A percentile compares a stretch with the other conserved stretches of the same genome.
Conservation (phyloP, 148 eudicot species). For the Polygonum aviculare region DNA sequence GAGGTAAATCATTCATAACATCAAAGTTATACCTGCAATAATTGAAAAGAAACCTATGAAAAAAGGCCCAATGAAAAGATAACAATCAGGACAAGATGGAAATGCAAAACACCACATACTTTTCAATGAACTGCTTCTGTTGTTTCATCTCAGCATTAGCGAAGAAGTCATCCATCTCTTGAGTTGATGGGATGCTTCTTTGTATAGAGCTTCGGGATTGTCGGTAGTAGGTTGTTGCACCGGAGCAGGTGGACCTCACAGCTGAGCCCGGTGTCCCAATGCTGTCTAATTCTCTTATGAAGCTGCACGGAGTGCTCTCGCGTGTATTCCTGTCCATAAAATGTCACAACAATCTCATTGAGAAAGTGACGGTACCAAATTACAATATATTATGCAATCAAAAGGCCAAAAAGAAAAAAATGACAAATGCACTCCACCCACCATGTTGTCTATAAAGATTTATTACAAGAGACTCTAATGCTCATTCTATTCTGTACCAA, state of each 20-base stretch:
- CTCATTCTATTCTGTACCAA: background rate
- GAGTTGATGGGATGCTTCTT: conserved; percentile 43
- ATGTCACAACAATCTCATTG: background rate
- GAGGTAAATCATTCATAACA: conserved; percentile 56
- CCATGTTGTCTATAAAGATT: background rate
- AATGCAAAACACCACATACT: conserved; percentile 29
- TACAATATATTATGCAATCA: background rate
- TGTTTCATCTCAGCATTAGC: conserved; percentile 51
- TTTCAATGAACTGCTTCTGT: conserved; percentile 53
- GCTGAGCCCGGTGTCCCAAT: conserved; percentile 57
- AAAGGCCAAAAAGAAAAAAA: background rate
- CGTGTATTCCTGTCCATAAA: conserved; percentile 55
- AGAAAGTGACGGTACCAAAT: background rate
- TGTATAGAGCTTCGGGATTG: conserved; percentile 19
- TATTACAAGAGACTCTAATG: background rate
- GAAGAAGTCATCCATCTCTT: conserved; percentile 75
- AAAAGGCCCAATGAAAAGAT: background rate
- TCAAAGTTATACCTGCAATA: conserved; percentile 83
- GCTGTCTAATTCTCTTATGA: conserved; percentile 41
- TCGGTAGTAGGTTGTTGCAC: background rate
- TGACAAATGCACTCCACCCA: conserved; percentile 7
- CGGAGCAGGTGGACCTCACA: conserved; percentile 27
- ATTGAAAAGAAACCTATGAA: background rate
- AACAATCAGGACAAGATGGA: background rate
- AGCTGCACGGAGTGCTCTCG: conserved; percentile 87